Evolutionary conservation across 129 eudicot species (phyloP).

Genomic region (Ambrosia artemisiifolia): DNA sequence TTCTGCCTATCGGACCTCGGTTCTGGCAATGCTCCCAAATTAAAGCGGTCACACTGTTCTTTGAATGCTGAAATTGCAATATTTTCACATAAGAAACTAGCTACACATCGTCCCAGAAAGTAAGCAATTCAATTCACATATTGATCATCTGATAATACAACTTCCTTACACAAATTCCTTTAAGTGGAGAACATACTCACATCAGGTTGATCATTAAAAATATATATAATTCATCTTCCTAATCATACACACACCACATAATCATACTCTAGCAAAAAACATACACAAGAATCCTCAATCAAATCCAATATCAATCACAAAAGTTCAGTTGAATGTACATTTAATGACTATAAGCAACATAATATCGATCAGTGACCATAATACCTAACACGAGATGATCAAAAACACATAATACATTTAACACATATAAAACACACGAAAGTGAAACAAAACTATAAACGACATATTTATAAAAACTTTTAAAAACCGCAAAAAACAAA

Average conservation of each 20-base stretch:
- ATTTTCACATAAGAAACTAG: conserved; percentile 8
- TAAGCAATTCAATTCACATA: background rate
- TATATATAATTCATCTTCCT: conserved; percentile 7
- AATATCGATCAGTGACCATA: too few species aligned
- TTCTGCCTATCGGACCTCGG: conserved; percentile 90
- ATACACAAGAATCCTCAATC: background rate
- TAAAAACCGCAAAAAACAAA: too few species aligned
- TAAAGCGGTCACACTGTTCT: conserved; percentile 70
- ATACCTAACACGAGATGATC: too few species aligned
- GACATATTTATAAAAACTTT: too few species aligned
- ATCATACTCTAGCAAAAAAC: background rate
- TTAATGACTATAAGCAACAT: too few species aligned
- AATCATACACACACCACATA: conserved; percentile 5
- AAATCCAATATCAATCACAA: background rate
- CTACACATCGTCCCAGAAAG: background rate
- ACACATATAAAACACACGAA: too few species aligned
- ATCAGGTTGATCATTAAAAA: background rate
- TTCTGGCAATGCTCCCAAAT: conserved; percentile 98
- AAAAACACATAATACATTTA: too few species aligned
- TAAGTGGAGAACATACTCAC: background rate
- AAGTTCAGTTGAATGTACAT: too few species aligned
- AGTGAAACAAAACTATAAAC: too few species aligned
- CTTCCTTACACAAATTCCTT: background rate
- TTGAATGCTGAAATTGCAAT: conserved; percentile 56
- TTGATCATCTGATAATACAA: background rate